Evolutionary conservation across 148 eudicot species (phyloP), one percentile per base, ranked within the genome.

Genomic region (Salicornia ramosissima): DNA sequence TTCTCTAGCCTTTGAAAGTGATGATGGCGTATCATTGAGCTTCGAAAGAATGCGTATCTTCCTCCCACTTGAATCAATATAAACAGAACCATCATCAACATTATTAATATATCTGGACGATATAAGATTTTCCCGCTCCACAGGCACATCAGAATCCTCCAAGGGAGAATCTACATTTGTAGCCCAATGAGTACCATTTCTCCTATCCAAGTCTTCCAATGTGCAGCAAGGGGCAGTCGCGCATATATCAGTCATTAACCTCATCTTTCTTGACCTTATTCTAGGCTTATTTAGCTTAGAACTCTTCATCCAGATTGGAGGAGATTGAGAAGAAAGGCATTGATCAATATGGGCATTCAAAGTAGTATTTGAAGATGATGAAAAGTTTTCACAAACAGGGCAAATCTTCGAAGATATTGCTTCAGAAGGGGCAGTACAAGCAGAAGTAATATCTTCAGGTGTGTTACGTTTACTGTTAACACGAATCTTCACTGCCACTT

Each of bases 291-390:
- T 47, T 50, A 81, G 79, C 77, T 79, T 84, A 60, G 86, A 61
- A 74, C 79, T 75, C 64, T 79, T 77, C 34, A 72, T 65, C 84
- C 87, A 83, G 57, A 73, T 80, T 11, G 76, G 68, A 36, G 74
- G 70, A 53, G 96, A 74, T 63, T 86, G 87, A 46, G 80, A 79
- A 73, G 95, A 85, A 71, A 93, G 92, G 73, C 98, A 93, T 72
- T 90, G 96, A 84, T 93, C 98, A 53, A 93, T 93, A 72, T 93
- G 98, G 60, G 96, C 96, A 82, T 93, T 93, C 80, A 93, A 86
- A n/a, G 91, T 93, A 25, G 97, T 92, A 78, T 92, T 92, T 9
- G 97, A 92, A 58, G 94, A 77, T 29, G 96, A 92, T 28, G 96
- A 79, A 59, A 90, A 92, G 15, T 34, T 85, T 75, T 85, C 87